These are phyloP conservation scores for Neonectria neomacrospora DNA, from an alignment of 2,329 filamentous ascomycete species.

Conservation along the genomic window DNA sequence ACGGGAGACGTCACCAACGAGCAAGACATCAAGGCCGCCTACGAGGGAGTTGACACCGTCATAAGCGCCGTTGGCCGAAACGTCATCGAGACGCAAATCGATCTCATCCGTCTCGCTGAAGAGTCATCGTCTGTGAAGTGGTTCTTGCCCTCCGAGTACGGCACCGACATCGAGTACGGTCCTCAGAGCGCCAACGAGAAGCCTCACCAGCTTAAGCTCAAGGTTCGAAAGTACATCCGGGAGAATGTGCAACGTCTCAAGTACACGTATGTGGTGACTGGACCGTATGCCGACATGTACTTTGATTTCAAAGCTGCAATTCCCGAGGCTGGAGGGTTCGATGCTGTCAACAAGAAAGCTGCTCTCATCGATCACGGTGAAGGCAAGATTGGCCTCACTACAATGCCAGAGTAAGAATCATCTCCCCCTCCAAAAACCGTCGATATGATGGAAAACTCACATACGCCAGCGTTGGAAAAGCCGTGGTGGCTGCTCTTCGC, in stretches of 20 bases:
- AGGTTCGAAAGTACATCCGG: conserved; percentile 70
- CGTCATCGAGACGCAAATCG: conserved; percentile 69
- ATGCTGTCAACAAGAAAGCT: conserved; percentile 66
- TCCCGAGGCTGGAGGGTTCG: conserved; percentile 64
- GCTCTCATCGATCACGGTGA: conserved; percentile 71
- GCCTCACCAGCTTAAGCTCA: conserved; percentile 76
- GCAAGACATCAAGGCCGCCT: conserved; percentile 66
- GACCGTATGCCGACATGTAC: conserved; percentile 75
- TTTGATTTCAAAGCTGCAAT: conserved; percentile 52
- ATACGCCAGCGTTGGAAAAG: conserved; percentile 68
- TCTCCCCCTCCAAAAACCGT: fast-evolving
- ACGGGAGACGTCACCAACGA: conserved; percentile 52
- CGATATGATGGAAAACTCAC: conserved; percentile 5
- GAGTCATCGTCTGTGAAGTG: conserved; percentile 63
- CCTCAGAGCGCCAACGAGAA: conserved; percentile 68
- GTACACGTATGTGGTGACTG: conserved; percentile 76
- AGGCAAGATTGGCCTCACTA: conserved; percentile 73
- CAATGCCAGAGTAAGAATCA: conserved; percentile 73
- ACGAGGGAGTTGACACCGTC: conserved; percentile 70
- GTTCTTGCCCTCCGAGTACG: conserved; percentile 77
- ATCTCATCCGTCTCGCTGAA: conserved; percentile 70
- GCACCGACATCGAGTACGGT: conserved; percentile 72
- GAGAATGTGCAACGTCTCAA: conserved; percentile 64
- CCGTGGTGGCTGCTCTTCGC: conserved; percentile 70
- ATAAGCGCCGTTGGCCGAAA: conserved; percentile 72